Conservation (phyloP, 2,329 filamentous ascomycete genomes). For the Nannizziopsis arthrosporioides region DNA sequence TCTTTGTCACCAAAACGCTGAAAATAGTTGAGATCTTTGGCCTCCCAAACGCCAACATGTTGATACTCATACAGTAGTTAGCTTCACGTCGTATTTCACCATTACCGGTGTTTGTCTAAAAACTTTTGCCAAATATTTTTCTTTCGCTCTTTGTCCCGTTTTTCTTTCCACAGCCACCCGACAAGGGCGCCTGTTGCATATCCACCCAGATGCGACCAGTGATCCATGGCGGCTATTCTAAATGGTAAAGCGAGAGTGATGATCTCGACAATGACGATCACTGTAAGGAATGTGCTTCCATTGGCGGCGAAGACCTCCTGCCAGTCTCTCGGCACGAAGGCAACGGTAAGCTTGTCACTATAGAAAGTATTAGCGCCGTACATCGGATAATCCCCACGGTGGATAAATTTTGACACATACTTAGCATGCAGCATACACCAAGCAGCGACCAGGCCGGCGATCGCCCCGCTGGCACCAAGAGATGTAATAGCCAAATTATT, state of each 20-base stretch:
- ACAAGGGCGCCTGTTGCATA: constrained; percentile 27
- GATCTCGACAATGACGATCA: constrained; percentile 29
- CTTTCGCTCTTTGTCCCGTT: constrained; percentile 14
- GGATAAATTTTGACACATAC: constrained; percentile 22
- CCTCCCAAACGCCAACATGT: background rate
- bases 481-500: constrained; percentile 36
- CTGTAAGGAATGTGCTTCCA: constrained; percentile 29
- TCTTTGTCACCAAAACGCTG: too few species aligned
- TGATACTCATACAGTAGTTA: background rate
- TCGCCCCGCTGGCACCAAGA: constrained; percentile 42
- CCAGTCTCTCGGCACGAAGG: constrained; percentile 31
- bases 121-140: constrained; percentile 13
- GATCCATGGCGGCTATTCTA: constrained; percentile 27
- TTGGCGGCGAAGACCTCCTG: constrained; percentile 33
- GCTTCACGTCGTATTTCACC: background rate
- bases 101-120: constrained; percentile 6
- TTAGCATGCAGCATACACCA: constrained; percentile 39
- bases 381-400: too few species aligned
- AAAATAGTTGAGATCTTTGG: too few species aligned
- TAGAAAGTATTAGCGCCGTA: background rate
- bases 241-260: constrained; percentile 24
- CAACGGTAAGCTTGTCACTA: constrained; percentile 33
- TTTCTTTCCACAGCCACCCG: constrained; percentile 19
- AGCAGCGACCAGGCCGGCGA: constrained; percentile 40
- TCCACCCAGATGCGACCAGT: constrained; percentile 35